Percentiles rank a stretch among this genome's conserved stretches.
Conservation (phyloP, 306 rosid genomes). For the Rosa persica region DNA sequence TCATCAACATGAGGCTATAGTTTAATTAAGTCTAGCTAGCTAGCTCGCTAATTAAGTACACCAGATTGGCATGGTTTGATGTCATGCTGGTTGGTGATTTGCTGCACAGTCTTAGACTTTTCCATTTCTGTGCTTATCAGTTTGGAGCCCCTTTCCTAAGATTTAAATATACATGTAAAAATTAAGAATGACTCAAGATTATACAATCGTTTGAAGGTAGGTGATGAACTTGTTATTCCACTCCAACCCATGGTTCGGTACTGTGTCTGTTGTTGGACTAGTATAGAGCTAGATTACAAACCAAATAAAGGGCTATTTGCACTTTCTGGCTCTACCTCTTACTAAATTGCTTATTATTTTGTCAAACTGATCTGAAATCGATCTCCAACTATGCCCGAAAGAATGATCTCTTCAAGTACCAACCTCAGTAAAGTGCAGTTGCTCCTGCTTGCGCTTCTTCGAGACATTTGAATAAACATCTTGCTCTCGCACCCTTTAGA, state of each 20-base stretch:
- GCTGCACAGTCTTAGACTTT: background rate
- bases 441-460: background rate
- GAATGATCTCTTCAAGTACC: background rate
- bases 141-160: background rate
- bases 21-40: background rate
- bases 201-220: background rate
- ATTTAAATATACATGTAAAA: background rate
- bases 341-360: background rate
- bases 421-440: background rate
- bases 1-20: background rate
- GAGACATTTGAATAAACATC: background rate
- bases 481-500: background rate
- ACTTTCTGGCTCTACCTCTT: background rate
- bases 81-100: background rate
- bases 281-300: background rate
- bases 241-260: background rate
- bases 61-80: background rate
- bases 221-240: background rate
- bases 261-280: background rate
- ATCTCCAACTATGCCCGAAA: background rate
- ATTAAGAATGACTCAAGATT: background rate
- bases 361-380: background rate
- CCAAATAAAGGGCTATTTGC: background rate
- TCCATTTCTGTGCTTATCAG: background rate
- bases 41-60: background rate